These are phyloP conservation scores for Scedosporium apiospermum DNA, from an alignment of 2,329 filamentous ascomycete species.

Conservation along the genomic window DNA sequence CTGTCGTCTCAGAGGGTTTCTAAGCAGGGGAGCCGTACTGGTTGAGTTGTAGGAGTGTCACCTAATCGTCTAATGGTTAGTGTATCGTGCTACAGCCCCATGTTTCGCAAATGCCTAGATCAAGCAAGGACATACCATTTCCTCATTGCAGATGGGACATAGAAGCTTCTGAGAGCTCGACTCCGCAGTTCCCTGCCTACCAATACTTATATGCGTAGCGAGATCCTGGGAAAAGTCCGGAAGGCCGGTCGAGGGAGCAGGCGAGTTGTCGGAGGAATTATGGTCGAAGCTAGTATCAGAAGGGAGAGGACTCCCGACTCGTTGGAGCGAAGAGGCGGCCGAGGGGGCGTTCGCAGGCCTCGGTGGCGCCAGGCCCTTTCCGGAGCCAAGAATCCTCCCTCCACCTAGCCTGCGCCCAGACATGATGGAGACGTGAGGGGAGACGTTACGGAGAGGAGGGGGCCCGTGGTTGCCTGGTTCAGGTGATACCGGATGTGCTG, in stretches of 20 bases:
- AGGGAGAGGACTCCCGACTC: conserved; percentile 38
- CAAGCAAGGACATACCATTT: conserved; percentile 61
- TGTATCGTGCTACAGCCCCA: background rate
- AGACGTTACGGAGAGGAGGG: background rate
- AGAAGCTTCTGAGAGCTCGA: conserved; percentile 59
- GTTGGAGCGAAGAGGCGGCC: conserved; percentile 20
- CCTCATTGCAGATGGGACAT: conserved; percentile 96
- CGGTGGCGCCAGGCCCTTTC: conserved; percentile 67
- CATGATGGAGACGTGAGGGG: conserved; percentile 39
- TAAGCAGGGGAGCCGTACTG: conserved; percentile 30
- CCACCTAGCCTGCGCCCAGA: conserved; percentile 81
- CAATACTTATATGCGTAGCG: conserved; percentile 69
- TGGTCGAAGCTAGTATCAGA: conserved; percentile 69
- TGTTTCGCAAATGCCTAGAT: conserved; percentile 7
- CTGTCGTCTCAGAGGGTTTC: background rate
- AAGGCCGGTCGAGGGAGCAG: conserved; percentile 47
- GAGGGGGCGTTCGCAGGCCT: background rate
- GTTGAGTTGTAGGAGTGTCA: conserved; percentile 89
- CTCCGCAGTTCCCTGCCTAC: conserved; percentile 39
- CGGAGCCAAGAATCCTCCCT: conserved; percentile 82
- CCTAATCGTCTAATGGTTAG: conserved; percentile 36
- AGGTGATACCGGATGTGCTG: background rate
- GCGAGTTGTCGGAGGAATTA: conserved; percentile 62
- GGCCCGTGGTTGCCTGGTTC: background rate
- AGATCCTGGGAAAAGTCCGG: conserved; percentile 70